Conservation (phyloP, 345 rosid species). For the Atalantia buxifolia region DNA sequence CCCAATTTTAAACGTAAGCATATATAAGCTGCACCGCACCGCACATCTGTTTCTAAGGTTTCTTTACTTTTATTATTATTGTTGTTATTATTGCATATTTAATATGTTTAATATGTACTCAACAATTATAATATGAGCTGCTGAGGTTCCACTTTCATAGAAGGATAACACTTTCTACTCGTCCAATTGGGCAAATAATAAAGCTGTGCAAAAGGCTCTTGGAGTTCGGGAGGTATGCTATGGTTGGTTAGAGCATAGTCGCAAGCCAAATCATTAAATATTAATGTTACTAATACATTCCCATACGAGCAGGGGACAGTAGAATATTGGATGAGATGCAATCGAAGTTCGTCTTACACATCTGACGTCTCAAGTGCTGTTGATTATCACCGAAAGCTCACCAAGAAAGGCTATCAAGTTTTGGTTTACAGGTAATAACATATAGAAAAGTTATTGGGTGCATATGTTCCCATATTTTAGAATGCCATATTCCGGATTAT, state of each 20-base stretch:
- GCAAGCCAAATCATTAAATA: too few relatives aligned
- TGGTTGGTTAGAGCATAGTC: background rate
- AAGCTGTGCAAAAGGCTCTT: slow-evolving; percentile 28
- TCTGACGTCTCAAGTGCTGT: background rate
- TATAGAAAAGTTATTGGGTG: too few relatives aligned
- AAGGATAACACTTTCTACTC: background rate
- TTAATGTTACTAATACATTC: background rate
- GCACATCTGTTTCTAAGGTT: too few relatives aligned
- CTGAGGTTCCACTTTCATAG: slow-evolving; percentile 3
- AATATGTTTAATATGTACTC: too few relatives aligned
- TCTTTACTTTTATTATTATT: too few relatives aligned
- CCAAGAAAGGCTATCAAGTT: slow-evolving; percentile 9
- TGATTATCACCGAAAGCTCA: slow-evolving; percentile 20
- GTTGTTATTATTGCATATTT: too few relatives aligned
- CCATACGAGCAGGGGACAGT: slow-evolving; percentile 16
- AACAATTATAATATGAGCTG: too few relatives aligned
- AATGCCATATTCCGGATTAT: too few relatives aligned
- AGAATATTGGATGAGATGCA: slow-evolving; percentile 28
- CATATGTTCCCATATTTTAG: too few relatives aligned
- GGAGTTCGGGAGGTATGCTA: slow-evolving; percentile 22
- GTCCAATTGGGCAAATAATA: slow-evolving; percentile 35
- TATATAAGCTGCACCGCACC: too few relatives aligned
- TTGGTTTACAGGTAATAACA: slow-evolving; percentile 24
- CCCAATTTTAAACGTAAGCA: too few relatives aligned
- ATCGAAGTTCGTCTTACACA: slow-evolving; percentile 11